These are phyloP conservation scores for Diplodia corticola DNA, from an alignment of 2,329 filamentous ascomycete species.

Conservation along the genomic window DNA sequence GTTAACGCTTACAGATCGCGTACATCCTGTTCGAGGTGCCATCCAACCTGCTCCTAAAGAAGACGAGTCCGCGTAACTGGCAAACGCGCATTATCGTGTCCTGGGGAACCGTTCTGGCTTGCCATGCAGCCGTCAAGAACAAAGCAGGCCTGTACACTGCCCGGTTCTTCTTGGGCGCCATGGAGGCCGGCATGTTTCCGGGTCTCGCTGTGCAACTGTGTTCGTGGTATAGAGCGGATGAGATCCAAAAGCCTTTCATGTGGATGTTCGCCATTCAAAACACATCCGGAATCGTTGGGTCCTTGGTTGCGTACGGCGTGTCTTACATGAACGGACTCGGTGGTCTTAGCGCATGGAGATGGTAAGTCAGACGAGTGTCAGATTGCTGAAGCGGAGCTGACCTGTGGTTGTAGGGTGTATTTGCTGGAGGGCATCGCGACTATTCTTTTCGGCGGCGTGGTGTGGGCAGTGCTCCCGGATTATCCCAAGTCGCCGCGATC, in stretches of 20 bases:
- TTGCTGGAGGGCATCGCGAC: slow-evolving; percentile 48
- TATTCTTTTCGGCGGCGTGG: slow-evolving; percentile 42
- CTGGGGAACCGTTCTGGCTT: slow-evolving; percentile 33
- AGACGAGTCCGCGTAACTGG: slow-evolving; percentile 40
- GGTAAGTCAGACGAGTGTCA: slow-evolving; percentile 10
- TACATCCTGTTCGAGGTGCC: slow-evolving; percentile 35
- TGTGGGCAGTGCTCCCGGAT: slow-evolving; percentile 47
- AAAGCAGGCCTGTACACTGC: slow-evolving; percentile 31
- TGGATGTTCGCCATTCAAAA: slow-evolving; percentile 39
- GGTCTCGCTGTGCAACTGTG: slow-evolving; percentile 38
- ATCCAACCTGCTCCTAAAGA: slow-evolving; percentile 41
- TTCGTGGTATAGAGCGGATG: slow-evolving; percentile 41
- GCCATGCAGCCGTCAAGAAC: slow-evolving; percentile 33
- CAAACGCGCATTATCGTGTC: slow-evolving; percentile 35
- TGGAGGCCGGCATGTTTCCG: slow-evolving; percentile 33
- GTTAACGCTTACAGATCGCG: slow-evolving; percentile 21
- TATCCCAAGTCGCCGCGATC: slow-evolving; percentile 46
- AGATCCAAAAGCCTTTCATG: slow-evolving; percentile 40
- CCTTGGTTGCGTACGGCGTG: slow-evolving; percentile 30
- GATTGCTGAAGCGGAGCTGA: neutral
- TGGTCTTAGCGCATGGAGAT: slow-evolving; percentile 30
- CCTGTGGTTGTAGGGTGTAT: slow-evolving; percentile 38
- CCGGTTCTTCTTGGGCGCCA: slow-evolving; percentile 31
- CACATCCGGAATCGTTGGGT: slow-evolving; percentile 38
- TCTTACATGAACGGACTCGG: slow-evolving; percentile 29